A percentile compares a stretch with the other conserved stretches of the same genome.
phyloP scores from a whole-genome alignment of 1,139 yeast species.

The Debaryomyces psychrophilus region DNA sequence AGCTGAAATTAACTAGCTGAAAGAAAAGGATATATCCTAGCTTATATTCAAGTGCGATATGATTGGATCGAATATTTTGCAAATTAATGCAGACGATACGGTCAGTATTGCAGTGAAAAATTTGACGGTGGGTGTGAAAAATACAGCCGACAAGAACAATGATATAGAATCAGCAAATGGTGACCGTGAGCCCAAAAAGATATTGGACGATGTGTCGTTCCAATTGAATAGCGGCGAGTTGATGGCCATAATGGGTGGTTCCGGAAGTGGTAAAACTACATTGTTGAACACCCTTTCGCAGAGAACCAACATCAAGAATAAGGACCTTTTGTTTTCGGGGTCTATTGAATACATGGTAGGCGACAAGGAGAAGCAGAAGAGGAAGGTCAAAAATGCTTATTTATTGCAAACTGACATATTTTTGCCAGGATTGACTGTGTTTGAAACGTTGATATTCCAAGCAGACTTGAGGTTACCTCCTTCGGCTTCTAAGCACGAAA shows the following conservation, averaged over 20 bases:
- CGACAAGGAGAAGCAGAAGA: constrained; percentile 14
- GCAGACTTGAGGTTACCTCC: constrained; percentile 67
- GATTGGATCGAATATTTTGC: constrained; percentile 19
- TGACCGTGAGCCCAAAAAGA: constrained; percentile 16
- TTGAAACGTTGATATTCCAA: constrained; percentile 69
- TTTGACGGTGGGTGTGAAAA: constrained; percentile 34
- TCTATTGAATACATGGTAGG: constrained; percentile 23
- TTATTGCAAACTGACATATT: constrained; percentile 78
- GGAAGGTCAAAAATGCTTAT: constrained; percentile 58
- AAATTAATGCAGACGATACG: constrained; percentile 26
- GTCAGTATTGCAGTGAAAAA: constrained; percentile 34
- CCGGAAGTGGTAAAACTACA: constrained; percentile 89
- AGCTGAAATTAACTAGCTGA: neutral
- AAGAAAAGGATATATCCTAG: neutral
- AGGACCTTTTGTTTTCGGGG: constrained; percentile 37
- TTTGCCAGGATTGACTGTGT: constrained; percentile 69
- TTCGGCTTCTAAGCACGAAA: constrained; percentile 39
- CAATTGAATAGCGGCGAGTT: constrained; percentile 55
- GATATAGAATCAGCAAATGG: constrained; percentile 12
- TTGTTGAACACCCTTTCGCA: constrained; percentile 72
- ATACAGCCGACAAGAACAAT: constrained; percentile 6
- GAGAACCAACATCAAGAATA: constrained; percentile 46
- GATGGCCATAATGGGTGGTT: constrained; percentile 80
- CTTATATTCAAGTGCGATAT: neutral
- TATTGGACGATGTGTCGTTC: constrained; percentile 52